These are phyloP conservation scores for Camelina hispida DNA, from an alignment of 345 rosid genomes.

Conservation along the genomic window DNA sequence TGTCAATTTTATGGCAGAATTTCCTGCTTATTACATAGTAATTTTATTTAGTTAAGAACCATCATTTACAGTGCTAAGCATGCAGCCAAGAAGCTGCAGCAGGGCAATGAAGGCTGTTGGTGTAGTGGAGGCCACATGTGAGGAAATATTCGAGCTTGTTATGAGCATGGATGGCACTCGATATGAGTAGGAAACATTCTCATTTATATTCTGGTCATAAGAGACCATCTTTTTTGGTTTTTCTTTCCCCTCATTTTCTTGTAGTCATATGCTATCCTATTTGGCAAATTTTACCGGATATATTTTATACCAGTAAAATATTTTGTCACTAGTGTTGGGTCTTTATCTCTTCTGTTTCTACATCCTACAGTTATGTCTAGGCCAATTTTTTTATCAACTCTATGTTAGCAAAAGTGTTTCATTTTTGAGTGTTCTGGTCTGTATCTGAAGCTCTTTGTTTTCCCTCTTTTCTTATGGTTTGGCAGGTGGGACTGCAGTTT, in stretches of 20 bases:
- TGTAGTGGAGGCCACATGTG: conserved; percentile 96
- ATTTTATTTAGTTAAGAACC: conserved; percentile 34
- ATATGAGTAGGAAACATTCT: conserved; percentile 77
- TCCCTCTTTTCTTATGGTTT: conserved; percentile 27
- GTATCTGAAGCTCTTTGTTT: conserved; percentile 33
- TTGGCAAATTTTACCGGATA: background rate
- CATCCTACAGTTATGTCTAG: background rate
- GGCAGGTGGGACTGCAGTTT: conserved; percentile 99
- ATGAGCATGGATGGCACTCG: conserved; percentile 99
- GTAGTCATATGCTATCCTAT: conserved; percentile 2
- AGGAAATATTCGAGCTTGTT: conserved; percentile 94
- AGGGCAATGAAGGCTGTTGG: conserved; percentile 99
- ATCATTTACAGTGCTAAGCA: conserved; percentile 39
- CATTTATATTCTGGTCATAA: background rate
- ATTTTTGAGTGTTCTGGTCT: conserved; percentile 16
- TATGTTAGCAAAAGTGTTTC: background rate
- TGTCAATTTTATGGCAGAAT: conserved; percentile 27
- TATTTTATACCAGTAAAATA: background rate
- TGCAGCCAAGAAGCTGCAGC: conserved; percentile 99
- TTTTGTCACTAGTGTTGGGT: background rate
- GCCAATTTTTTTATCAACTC: conserved; percentile 2
- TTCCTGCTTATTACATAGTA: conserved; percentile 30
- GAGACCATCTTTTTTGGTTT: background rate
- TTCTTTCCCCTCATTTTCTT: conserved; percentile 8
- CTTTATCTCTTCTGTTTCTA: background rate